phyloP scores from a whole-genome alignment of 805 yeast genomes.

The Spencermartinsiella europaea region DNA sequence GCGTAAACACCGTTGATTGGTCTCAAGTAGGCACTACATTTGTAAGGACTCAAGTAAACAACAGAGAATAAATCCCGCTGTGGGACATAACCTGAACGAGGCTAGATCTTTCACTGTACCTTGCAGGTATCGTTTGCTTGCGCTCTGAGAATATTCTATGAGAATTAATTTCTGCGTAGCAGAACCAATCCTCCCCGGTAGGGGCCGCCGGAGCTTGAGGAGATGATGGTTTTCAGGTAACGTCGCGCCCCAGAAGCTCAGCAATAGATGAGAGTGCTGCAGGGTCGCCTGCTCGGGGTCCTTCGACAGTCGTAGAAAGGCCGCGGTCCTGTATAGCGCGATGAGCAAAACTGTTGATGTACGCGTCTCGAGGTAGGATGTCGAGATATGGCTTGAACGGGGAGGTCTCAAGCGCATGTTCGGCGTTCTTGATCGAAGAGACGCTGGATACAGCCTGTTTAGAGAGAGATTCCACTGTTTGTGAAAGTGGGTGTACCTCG shows the following conservation, averaged over 20 bases:
- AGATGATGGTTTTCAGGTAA: too few relatives aligned
- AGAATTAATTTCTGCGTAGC: too few relatives aligned
- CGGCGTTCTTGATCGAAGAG: neutral
- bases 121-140: too few relatives aligned
- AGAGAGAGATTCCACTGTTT: neutral
- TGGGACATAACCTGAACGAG: too few relatives aligned
- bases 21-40: too few relatives aligned
- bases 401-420: neutral
- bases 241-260: too few relatives aligned
- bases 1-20: too few relatives aligned
- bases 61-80: neutral
- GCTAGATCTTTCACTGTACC: too few relatives aligned
- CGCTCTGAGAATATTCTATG: too few relatives aligned
- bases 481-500: neutral
- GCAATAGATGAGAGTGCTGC: neutral
- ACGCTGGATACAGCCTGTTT: neutral
- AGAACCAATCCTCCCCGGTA: too few relatives aligned
- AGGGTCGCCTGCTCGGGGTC: neutral
- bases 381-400: neutral
- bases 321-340: slow-evolving; percentile 5
- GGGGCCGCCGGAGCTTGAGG: too few relatives aligned
- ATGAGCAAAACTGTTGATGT: neutral
- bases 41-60: neutral
- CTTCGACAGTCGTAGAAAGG: neutral
- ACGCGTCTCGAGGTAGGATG: neutral